A percentile compares a stretch with the other conserved stretches of the same genome.
These are phyloP conservation scores for Brachypodium distachyon DNA, from an alignment of 202 grass and related monocot species.

Conservation along the genomic window DNA sequence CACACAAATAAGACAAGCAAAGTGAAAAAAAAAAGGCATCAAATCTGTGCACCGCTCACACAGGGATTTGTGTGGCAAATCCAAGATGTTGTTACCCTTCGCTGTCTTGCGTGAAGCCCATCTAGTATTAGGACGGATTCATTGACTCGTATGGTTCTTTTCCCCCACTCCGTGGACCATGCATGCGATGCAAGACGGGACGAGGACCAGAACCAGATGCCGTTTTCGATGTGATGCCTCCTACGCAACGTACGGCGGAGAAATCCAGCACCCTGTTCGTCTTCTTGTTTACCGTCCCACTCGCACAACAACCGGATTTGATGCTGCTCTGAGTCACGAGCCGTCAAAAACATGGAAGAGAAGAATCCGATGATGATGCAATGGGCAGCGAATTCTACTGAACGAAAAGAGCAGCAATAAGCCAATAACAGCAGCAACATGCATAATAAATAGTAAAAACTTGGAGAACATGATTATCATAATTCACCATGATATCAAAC, in stretches of 20 bases:
- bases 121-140: background rate
- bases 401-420: background rate
- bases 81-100: background rate
- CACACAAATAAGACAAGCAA: background rate
- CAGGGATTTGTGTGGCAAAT: background rate
- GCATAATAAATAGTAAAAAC: too few relatives aligned
- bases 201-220: conserved; percentile 11
- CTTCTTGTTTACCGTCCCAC: conserved; percentile 1
- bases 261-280: conserved; percentile 22
- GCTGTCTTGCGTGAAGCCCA: background rate
- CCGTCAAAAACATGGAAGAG: background rate
- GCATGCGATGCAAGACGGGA: background rate
- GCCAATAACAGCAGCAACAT: too few relatives aligned
- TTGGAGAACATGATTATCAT: too few relatives aligned
- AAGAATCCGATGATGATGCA: too few relatives aligned
- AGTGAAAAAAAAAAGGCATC: background rate
- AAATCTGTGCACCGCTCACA: background rate
- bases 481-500: too few relatives aligned
- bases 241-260: background rate
- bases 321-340: too few relatives aligned
- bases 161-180: conserved; percentile 16
- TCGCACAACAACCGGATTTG: background rate
- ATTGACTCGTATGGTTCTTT: background rate
- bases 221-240: background rate
- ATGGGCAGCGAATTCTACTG: background rate